Evolutionary conservation across 306 rosid genomes (phyloP).

Genomic region (Gastrolobium villosum): DNA sequence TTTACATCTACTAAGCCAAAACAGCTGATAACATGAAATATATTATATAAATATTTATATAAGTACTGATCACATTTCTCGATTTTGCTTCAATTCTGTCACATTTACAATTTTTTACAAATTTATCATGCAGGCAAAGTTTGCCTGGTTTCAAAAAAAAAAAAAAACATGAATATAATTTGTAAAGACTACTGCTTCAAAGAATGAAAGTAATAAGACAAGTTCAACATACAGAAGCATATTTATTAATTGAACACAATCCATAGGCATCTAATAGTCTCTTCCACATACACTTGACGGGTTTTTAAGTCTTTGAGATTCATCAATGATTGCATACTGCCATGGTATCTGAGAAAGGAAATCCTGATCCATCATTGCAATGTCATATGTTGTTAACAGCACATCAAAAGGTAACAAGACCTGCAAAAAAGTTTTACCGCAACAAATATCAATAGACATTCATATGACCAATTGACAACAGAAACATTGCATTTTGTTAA

Average conservation of each 20-base stretch:
- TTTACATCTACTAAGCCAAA: conserved; percentile 16
- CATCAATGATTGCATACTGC: conserved; percentile 89
- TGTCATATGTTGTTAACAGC: conserved; percentile 90
- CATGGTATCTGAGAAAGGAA: conserved; percentile 97
- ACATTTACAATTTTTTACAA: conserved; percentile 20
- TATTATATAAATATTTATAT: not conserved
- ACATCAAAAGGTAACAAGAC: conserved; percentile 80
- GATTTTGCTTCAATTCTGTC: conserved; percentile 17
- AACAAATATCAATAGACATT: conserved; percentile 38
- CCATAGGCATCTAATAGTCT: conserved; percentile 20
- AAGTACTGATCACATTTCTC: not conserved
- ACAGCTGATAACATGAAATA: conserved; percentile 17
- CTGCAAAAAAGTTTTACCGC: conserved; percentile 58
- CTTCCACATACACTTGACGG: conserved; percentile 83
- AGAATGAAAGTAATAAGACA: conserved; percentile 19
- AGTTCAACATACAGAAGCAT: conserved; percentile 21
- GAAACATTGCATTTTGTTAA: not conserved
- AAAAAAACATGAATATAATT: not conserved
- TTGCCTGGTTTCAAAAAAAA: conserved; percentile 13
- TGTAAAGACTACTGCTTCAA: conserved; percentile 25
- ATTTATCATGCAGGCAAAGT: conserved; percentile 16
- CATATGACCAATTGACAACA: not conserved
- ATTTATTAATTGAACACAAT: conserved; percentile 33
- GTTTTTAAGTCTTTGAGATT: conserved; percentile 97
- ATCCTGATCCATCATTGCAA: conserved; percentile 88